A percentile compares a stretch with the other conserved stretches of the same genome.
phyloP scores from a whole-genome alignment of 2,329 filamentous ascomycete species.

The Diaporthe amygdali region DNA sequence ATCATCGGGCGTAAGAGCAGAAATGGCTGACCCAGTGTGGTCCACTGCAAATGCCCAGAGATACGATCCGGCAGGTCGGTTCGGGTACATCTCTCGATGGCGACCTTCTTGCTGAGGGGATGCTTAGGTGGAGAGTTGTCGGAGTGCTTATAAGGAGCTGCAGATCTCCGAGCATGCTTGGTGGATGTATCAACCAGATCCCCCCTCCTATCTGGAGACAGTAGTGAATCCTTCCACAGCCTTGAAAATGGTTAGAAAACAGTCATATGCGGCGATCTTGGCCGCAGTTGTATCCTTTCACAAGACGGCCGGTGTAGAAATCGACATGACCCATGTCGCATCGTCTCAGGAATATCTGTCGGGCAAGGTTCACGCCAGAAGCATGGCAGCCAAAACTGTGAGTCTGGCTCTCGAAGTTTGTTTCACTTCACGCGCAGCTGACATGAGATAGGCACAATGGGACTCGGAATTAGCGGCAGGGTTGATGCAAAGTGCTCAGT shows the following conservation, averaged over 20 bases:
- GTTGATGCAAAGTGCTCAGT: neutral
- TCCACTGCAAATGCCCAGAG: slow-evolving; percentile 3
- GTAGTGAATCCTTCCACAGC: neutral
- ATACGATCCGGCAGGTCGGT: neutral
- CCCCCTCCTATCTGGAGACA: neutral
- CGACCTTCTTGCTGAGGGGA: neutral
- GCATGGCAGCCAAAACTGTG: slow-evolving; percentile 37
- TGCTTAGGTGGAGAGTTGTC: neutral
- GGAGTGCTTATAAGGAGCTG: neutral
- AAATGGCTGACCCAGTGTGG: neutral
- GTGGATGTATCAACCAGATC: too few relatives aligned
- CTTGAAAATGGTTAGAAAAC: neutral
- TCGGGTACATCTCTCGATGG: neutral
- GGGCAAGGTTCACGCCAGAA: slow-evolving; percentile 24
- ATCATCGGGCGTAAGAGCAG: neutral
- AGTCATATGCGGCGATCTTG: neutral
- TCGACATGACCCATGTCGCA: slow-evolving; percentile 11
- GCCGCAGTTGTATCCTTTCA: neutral
- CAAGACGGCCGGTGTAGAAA: slow-evolving; percentile 20
- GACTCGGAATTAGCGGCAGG: neutral
- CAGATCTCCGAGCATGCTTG: neutral
- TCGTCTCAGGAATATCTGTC: slow-evolving; percentile 4
- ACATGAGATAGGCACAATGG: slow-evolving; percentile 1
- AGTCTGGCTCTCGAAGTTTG: neutral
- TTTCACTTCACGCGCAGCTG: neutral